Evolutionary conservation across 495 filamentous ascomycete species (phyloP), one percentile per base, ranked within the genome.

Genomic region (Talaromyces liani): DNA sequence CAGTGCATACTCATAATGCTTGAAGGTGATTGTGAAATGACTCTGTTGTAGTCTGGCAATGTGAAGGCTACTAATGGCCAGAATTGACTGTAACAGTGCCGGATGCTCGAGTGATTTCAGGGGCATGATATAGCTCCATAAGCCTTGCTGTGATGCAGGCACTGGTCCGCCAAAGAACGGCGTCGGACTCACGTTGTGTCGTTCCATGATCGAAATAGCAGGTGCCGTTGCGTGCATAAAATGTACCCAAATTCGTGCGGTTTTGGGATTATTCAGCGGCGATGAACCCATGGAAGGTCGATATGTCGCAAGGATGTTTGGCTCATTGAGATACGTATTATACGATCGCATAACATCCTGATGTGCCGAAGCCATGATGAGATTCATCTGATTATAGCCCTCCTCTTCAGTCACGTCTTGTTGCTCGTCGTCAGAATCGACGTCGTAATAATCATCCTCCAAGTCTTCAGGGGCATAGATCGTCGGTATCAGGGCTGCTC

Each of bases 141-240:
- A 80, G 58, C 89, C 87, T 65, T 90, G 91, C 64, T 90, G 86
- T 5, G 86, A 82, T 58, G 79, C 81, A 9, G 90, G 87, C 0
- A 91, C 82, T 4, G 85, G 79, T 12, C 75, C 76, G 14, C 87
- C 86, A 66, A 93, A 88, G 58, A 91, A 79, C 45, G 87, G 83
- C 0, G 89, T 84, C 1, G 92, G 84, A 71, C 96, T 93, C 16
- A 87, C 83, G 12, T 90, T 87, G 74, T 92, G 85, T 34, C 94
- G 82, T 72, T 98, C 93, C 66, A 90, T 97, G 25, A 97, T 82
- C 2, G 93, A 96, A 65, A 98, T 81, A 66, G 83, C 89, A 1
- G 93, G 92, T 0, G 89, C 94, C 2, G 92, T 96, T 7, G 93
- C 88, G 67, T 91, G 88, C 27, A 97, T 85, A 72, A 97, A 98